Percentiles rank a stretch among this genome's conserved stretches.
These are phyloP conservation scores for Colletotrichum lini DNA, from an alignment of 2,329 filamentous ascomycete species.

Conservation along the genomic window DNA sequence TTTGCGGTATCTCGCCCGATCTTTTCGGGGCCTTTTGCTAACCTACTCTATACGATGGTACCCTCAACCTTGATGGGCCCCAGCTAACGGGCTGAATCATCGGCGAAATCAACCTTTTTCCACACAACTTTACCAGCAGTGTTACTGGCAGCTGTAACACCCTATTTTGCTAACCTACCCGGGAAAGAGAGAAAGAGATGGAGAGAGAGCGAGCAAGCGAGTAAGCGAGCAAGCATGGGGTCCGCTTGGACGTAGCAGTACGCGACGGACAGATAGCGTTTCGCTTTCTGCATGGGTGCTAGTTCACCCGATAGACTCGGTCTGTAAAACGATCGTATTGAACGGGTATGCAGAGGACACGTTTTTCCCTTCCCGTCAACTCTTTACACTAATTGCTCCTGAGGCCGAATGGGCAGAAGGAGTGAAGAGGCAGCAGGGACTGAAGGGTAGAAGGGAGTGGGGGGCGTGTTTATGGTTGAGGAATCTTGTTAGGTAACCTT, in stretches of 20 bases:
- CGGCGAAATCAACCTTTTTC: no score
- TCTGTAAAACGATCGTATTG: neutral
- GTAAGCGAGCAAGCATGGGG: no score
- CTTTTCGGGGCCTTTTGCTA: neutral
- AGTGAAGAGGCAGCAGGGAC: neutral
- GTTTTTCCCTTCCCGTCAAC: neutral
- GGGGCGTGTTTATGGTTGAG: neutral
- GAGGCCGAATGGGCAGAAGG: neutral
- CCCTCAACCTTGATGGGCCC: no score
- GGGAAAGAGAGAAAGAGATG: neutral
- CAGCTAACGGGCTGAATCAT: no score
- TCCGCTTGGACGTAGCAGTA: neutral
- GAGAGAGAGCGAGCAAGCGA: no score
- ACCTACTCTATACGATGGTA: no score
- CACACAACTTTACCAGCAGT: no score
- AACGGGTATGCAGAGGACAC: slow-evolving; percentile 17
- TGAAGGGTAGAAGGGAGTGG: neutral
- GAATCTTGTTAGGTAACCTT: neutral
- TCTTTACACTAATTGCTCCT: neutral
- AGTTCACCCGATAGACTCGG: slow-evolving; percentile 3
- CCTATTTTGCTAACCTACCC: neutral
- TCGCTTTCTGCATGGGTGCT: neutral
- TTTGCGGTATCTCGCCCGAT: neutral
- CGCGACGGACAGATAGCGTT: neutral
- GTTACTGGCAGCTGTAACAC: no score